A percentile compares a stretch with the other conserved stretches of the same genome.
phyloP scores from a whole-genome alignment of 2,329 filamentous ascomycete species.

The Sporothrix globosa region DNA sequence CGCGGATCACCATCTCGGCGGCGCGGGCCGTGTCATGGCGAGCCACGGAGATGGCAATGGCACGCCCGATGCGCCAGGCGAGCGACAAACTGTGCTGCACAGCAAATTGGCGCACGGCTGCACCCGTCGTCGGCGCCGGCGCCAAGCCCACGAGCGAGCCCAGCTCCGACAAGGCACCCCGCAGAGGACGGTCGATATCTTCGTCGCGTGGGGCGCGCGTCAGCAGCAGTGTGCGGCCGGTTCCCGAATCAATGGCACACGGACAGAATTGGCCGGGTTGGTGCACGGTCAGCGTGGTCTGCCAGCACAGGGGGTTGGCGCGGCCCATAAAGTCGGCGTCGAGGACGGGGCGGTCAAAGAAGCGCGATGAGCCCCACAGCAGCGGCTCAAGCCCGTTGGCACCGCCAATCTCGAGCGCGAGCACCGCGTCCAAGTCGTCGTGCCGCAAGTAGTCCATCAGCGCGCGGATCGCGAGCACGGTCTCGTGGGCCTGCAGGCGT shows the following conservation, averaged over 20 bases:
- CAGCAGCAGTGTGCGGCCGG: background rate
- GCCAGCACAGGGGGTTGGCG: constrained; percentile 59
- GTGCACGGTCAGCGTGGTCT: constrained; percentile 44
- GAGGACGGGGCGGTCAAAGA: constrained; percentile 55
- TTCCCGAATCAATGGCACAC: constrained; percentile 3
- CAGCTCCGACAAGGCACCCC: background rate
- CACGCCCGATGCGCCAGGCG: background rate
- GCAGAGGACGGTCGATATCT: background rate
- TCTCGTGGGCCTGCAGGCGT: background rate
- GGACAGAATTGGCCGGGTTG: constrained; percentile 5
- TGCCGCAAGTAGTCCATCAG: background rate
- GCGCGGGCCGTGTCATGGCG: background rate
- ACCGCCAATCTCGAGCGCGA: constrained; percentile 68
- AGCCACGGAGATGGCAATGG: background rate
- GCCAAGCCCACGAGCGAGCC: background rate
- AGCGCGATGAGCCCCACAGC: constrained; percentile 57
- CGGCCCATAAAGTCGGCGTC: constrained; percentile 62
- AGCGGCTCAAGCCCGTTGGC: constrained; percentile 64
- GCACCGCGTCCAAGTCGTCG: constrained; percentile 45
- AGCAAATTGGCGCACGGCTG: background rate
- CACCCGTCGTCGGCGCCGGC: background rate
- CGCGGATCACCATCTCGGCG: background rate
- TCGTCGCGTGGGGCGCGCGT: background rate
- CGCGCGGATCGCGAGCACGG: background rate
- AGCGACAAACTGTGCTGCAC: background rate